These are phyloP conservation scores for Colletotrichum tanaceti DNA, from an alignment of 2,329 filamentous ascomycete species.

Conservation along the genomic window DNA sequence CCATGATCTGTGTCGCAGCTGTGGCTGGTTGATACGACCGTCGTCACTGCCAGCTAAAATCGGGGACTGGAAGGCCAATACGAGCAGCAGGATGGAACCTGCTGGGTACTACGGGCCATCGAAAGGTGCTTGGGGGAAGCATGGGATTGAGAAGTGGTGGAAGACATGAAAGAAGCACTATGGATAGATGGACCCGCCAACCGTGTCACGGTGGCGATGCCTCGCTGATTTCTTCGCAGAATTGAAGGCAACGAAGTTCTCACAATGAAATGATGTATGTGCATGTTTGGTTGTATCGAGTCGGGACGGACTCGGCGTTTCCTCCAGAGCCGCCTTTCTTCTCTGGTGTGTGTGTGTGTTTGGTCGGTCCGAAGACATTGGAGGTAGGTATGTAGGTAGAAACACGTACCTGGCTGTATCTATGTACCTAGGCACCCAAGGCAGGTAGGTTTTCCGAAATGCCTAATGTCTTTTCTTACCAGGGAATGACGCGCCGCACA, in stretches of 20 bases:
- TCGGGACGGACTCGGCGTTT: too few relatives aligned
- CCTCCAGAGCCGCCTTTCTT: too few relatives aligned
- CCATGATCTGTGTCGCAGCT: not conserved
- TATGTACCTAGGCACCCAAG: not conserved
- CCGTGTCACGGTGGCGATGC: slow-evolving; percentile 21
- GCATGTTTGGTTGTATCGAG: not conserved
- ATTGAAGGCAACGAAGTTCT: slow-evolving; percentile 34
- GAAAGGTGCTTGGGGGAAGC: slow-evolving; percentile 20
- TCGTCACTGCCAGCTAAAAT: slow-evolving; percentile 11
- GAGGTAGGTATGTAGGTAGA: too few relatives aligned
- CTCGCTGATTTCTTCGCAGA: slow-evolving; percentile 34
- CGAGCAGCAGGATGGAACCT: slow-evolving; percentile 15
- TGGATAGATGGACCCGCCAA: slow-evolving; percentile 33
- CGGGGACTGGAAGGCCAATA: slow-evolving; percentile 13
- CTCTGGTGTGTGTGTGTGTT: too few relatives aligned
- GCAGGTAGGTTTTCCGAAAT: not conserved
- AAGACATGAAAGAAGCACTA: slow-evolving; percentile 32
- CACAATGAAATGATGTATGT: not conserved
- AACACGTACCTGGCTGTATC: not conserved
- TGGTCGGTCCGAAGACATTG: too few relatives aligned
- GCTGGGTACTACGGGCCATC: slow-evolving; percentile 25
- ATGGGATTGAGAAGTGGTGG: slow-evolving; percentile 3
- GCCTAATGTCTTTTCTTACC: not conserved
- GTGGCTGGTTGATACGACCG: slow-evolving; percentile 14
- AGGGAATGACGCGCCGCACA: not conserved